These are phyloP conservation scores for Gillenia trifoliata DNA, from an alignment of 306 rosid genomes.

Conservation along the genomic window DNA sequence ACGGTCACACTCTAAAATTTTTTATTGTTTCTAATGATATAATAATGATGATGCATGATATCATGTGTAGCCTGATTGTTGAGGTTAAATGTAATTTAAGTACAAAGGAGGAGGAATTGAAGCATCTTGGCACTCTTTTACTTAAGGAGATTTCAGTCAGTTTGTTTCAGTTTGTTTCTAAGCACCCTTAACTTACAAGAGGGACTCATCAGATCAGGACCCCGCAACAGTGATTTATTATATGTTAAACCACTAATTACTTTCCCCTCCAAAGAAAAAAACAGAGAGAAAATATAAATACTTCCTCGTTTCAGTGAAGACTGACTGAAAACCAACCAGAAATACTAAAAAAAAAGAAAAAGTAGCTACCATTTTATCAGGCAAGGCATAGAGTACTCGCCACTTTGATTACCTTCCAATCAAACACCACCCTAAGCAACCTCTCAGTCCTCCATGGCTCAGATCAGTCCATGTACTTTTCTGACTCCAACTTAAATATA, in stretches of 20 bases:
- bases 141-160: conserved; percentile 59
- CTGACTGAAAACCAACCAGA: conserved; percentile 41
- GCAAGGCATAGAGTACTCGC: conserved; percentile 48
- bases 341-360: conserved; percentile 11
- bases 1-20: too few relatives aligned
- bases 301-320: conserved; percentile 13
- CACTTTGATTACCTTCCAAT: conserved; percentile 50
- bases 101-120: conserved; percentile 14
- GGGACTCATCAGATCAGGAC: conserved; percentile 29
- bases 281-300: conserved; percentile 18
- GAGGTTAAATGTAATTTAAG: background rate
- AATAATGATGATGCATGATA: background rate
- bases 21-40: background rate
- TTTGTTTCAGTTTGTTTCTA: conserved; percentile 43
- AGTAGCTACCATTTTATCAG: conserved; percentile 16
- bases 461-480: conserved; percentile 19
- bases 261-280: conserved; percentile 20
- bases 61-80: background rate
- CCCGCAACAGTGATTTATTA: conserved; percentile 34
- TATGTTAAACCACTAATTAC: conserved; percentile 9
- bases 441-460: conserved; percentile 14
- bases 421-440: conserved; percentile 27
- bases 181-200: conserved; percentile 29
- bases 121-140: conserved; percentile 23
- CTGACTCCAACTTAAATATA: conserved; percentile 13